These are phyloP conservation scores for Vinca minor DNA, from an alignment of 257 asterid species.

Conservation along the genomic window DNA sequence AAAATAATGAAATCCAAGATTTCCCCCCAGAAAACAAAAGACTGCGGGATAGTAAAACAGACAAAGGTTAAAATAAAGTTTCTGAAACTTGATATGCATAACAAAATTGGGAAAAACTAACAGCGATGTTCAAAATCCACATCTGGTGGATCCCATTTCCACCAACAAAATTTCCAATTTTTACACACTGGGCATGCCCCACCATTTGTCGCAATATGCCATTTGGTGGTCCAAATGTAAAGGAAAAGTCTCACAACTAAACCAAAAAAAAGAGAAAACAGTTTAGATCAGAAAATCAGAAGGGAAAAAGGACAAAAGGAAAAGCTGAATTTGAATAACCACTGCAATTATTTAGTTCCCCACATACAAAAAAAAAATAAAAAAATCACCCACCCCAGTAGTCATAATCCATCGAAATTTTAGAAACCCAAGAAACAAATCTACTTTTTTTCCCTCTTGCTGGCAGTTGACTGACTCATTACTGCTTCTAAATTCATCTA, in stretches of 20 bases:
- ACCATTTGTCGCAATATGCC: slow-evolving; percentile 20
- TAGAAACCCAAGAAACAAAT: slow-evolving; percentile 45
- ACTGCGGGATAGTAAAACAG: no score
- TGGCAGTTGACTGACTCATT: slow-evolving; percentile 47
- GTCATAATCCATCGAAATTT: slow-evolving; percentile 8
- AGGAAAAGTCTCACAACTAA: slow-evolving; percentile 34
- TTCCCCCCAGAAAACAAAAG: no score
- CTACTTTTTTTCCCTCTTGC: slow-evolving; percentile 29
- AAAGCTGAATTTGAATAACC: slow-evolving; percentile 48
- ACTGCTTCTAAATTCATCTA: slow-evolving; percentile 29
- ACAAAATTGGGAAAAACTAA: neutral
- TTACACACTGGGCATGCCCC: slow-evolving; percentile 10
- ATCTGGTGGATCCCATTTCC: slow-evolving; percentile 8
- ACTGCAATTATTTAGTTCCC: slow-evolving; percentile 69
- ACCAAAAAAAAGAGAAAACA: slow-evolving; percentile 7
- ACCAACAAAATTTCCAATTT: slow-evolving; percentile 12
- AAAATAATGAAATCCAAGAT: no score
- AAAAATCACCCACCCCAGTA: no score
- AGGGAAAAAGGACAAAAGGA: neutral
- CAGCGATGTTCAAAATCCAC: slow-evolving; percentile 1
- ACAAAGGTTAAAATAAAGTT: no score
- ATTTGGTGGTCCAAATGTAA: slow-evolving; percentile 27
- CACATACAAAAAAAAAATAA: no score
- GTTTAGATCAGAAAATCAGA: neutral
- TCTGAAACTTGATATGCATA: neutral